A percentile compares a stretch with the other conserved stretches of the same genome.
Evolutionary conservation across 768 basidiomycete species (phyloP).

Genomic region (Dentipellis fragilis): DNA sequence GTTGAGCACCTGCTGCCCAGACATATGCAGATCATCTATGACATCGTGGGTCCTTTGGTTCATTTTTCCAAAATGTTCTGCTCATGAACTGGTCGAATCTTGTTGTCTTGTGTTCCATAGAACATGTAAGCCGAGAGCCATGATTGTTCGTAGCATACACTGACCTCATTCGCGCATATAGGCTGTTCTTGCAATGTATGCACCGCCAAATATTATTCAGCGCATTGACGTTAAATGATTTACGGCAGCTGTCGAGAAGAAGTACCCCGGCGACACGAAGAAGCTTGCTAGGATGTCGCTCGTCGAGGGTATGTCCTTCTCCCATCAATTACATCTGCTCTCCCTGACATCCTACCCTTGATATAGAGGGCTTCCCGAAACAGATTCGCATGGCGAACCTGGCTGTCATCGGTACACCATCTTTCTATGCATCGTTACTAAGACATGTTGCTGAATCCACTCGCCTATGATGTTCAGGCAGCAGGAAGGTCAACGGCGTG

Average conservation of each 20-base stretch:
- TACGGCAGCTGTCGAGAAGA: constrained; percentile 65
- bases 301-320: constrained; percentile 57
- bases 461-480: constrained; percentile 45
- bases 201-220: not conserved
- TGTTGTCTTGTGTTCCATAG: constrained; percentile 17
- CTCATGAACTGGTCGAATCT: not conserved
- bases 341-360: not conserved
- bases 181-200: constrained; percentile 63
- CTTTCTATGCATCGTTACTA: constrained; percentile 9
- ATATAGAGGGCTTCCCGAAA: constrained; percentile 72
- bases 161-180: constrained; percentile 17
- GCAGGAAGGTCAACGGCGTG: constrained; percentile 89
- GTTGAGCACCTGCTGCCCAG: constrained; percentile 80
- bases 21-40: constrained; percentile 88
- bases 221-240: not conserved
- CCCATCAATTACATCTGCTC: not conserved
- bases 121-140: constrained; percentile 34
- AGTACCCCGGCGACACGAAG: constrained; percentile 82
- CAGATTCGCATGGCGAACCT: constrained; percentile 87
- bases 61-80: constrained; percentile 19
- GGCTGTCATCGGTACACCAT: constrained; percentile 60
- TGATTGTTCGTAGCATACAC: not conserved
- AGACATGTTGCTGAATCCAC: not conserved
- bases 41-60: constrained; percentile 41
- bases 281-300: constrained; percentile 79